Evolutionary conservation across 805 yeast species (phyloP).

Genomic region (Pichia pseudocactophila): DNA sequence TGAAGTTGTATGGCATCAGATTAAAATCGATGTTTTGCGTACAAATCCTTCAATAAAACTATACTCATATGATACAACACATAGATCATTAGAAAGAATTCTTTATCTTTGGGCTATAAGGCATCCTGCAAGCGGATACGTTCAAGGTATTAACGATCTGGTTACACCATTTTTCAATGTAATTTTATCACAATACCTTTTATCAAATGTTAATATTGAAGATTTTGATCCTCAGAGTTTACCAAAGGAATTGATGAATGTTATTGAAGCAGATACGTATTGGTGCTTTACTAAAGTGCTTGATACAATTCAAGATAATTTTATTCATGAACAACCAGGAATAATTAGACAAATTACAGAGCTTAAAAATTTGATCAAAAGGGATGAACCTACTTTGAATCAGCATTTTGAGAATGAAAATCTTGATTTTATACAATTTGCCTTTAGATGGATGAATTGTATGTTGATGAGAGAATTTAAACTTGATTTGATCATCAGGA

Average conservation of each 20-base stretch:
- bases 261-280: constrained; percentile 89
- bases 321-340: constrained; percentile 97
- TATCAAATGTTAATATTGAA: constrained; percentile 39
- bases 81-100: constrained; percentile 69
- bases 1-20: constrained; percentile 87
- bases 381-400: constrained; percentile 69
- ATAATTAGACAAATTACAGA: constrained; percentile 84
- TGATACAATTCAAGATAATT: constrained; percentile 94
- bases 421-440: constrained; percentile 90
- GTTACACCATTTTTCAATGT: constrained; percentile 90
- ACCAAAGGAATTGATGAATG: constrained; percentile 50
- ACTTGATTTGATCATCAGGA: constrained; percentile 68
- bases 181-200: constrained; percentile 60
- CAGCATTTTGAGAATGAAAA: constrained; percentile 72
- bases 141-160: constrained; percentile 92
- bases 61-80: constrained; percentile 63
- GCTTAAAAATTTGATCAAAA: constrained; percentile 62
- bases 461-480: constrained; percentile 87
- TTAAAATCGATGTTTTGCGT: constrained; percentile 87
- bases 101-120: constrained; percentile 91
- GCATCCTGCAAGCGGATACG: constrained; percentile 97
- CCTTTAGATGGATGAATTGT: constrained; percentile 99
- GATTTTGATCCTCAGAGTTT: constrained; percentile 53
- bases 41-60: constrained; percentile 80
- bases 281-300: constrained; percentile 91